phyloP scores from a whole-genome alignment of 768 basidiomycete species.

The Phlegmacium glaucopus region DNA sequence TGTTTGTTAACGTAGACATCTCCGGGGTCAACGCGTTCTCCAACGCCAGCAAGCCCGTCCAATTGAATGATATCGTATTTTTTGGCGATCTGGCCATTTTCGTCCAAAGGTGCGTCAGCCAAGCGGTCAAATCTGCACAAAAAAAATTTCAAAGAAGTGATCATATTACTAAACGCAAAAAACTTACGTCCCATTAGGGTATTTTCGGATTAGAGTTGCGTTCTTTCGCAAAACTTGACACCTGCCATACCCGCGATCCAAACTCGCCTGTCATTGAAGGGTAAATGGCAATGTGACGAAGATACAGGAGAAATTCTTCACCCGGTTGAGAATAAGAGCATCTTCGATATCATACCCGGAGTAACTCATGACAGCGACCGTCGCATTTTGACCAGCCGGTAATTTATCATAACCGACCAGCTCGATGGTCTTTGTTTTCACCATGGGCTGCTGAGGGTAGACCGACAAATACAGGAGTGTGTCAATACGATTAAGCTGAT shows the following conservation, averaged over 20 bases:
- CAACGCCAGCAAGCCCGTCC: conserved; percentile 94
- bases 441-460: conserved; percentile 99
- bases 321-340: conserved; percentile 94
- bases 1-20: conserved; percentile 98
- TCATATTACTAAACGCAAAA: background rate
- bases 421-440: conserved; percentile 98
- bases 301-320: conserved; percentile 20
- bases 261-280: conserved; percentile 60
- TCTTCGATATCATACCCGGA: conserved; percentile 99
- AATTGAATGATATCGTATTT: conserved; percentile 88
- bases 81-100: conserved; percentile 74
- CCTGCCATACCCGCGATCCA: conserved; percentile 96
- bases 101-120: conserved; percentile 87
- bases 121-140: conserved; percentile 79
- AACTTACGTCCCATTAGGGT: conserved; percentile 94
- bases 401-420: conserved; percentile 94
- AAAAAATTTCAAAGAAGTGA: background rate
- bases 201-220: conserved; percentile 89
- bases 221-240: conserved; percentile 98
- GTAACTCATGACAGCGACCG: conserved; percentile 98
- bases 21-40: conserved; percentile 88
- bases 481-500: conserved; percentile 96
- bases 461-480: conserved; percentile 97
- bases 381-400: conserved; percentile 98
- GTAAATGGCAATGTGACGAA: background rate